Base-by-base conservation (phyloP, 768 basidiomycete genomes). In the Candolleomyces aberdarensis region DNA sequence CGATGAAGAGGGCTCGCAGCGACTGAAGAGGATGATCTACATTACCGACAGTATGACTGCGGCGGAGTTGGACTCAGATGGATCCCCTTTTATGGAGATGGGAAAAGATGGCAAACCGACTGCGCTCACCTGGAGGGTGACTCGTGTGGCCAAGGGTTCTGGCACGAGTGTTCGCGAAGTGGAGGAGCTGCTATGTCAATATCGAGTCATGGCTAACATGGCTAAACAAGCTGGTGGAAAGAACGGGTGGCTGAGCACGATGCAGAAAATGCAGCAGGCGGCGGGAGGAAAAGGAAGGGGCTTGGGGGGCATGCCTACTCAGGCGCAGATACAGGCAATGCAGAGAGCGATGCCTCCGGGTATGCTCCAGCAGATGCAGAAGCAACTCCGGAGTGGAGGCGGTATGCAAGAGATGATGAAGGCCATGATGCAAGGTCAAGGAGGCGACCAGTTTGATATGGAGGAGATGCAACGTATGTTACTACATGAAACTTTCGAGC, bases 401-500 rank as follows among this genome's bases (percentile, higher is more conserved):
- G 93, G 93, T 49, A 90, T 97, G 87, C 92, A 95, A 72, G 94
- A 96, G 67, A 96, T 96, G 94, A 94, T 96, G 94, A 92, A 91
- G 71, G 88, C 91, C 29, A 95, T 98, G 92, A 95, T 97, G 91
- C 93, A 94, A 67, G 92, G 94, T 10, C 88, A 92, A 66, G 92
- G 91, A 57, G 92, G 92, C 11, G 95, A 95, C 68, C 87, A 94
- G 70, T 78, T 88, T 56, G 94, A 95, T 69, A 91, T 96, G 90
- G 91, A 92, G 62, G 94, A 96, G 72, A 94, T 96, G 92, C 92
- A 94, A 76, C 84, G 93, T 89, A 74, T 64, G 83, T 75, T 17
- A 17, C 60, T 44, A 31, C 14, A n/a, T 7, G 46, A 13, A 39
- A 62, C 17, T 5, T 19, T 19, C 22, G 20, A 29, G 9, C 39